Evolutionary conservation across 441 rosid genomes (phyloP), one percentile per base, ranked within the genome.

Genomic region (Euphorbia celastroides): DNA sequence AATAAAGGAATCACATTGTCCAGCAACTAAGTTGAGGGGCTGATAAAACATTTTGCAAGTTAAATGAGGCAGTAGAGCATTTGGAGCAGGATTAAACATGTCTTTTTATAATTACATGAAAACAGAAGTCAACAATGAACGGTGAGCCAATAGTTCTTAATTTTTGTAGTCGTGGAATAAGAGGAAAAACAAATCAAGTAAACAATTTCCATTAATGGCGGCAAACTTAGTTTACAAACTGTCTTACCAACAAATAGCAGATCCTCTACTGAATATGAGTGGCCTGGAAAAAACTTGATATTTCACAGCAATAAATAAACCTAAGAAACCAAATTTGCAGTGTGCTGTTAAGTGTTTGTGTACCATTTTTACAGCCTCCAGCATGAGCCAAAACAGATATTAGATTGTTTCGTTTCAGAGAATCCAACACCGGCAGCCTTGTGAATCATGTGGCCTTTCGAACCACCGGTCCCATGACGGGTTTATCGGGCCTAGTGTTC

Each of bases 381-480:
- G 60, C 66, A 64, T 19, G 50, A 67, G 41, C 55, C 62, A 57
- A 30, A 68, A 68, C 52, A 50, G 69, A 20, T 67, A 74, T 60
- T 70, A 58, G 65, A 68, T 65, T 51, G 69, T 62, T 70, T 54
- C 44, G 52, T 56, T 71, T 87, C 83, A 91, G 64, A 88, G 91
- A 71, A 91, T 84, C 63, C 65, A 69, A 72, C 97, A 91, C 75
- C 80, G 75, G 85, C 93, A 91, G 54, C 88, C 93, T 69, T 76
- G 77, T 17, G 86, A 75, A 57, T 88, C 90, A 60, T 81, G 90
- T 2, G 86, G 84, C 70, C 92, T 81, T 74, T 91, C 92, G 74
- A 91, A 91, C 96, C 97, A 91, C 67, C 89, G 78, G 60, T 91
- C 95, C 92, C 97, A 91, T 60, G 48, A 52, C 2, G 83, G 73